Base-by-base conservation (phyloP, 2,329 filamentous ascomycete genomes). In the Bimuria novae-zelandiae region DNA sequence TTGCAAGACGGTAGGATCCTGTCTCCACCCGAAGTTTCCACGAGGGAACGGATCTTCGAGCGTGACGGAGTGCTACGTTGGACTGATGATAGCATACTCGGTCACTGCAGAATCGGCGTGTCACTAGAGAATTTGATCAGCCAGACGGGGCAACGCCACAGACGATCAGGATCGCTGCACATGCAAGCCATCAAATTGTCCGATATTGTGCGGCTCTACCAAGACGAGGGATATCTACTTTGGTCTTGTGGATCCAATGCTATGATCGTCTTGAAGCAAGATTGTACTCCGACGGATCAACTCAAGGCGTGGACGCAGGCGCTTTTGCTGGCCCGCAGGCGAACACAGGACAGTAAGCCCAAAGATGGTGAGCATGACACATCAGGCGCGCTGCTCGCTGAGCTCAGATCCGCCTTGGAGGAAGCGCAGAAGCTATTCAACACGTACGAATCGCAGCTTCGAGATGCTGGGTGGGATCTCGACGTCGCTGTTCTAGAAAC, bases 401-500 rank as follows among this genome's bases (percentile, higher is more conserved):
- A 76, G 54, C 59, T 75, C 44, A 61, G 74, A 51, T 57, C 63
- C 39, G 74, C 76, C 41, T 61, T 81, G 54, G 69, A 72, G 41
- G 61, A 74, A 36, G 64, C 73, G 7, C 61, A 62, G 7, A 64
- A 65, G 8, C 72, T 78, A 42, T 83, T 87, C 67, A 67, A 74
- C 57, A 61, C 72, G 65, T 69, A 78, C 77, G 52, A 75, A 47
- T 55, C 71, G 55, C 58, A 73, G 55, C 55, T 86, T 49, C 65
- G 60, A 52, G 68, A 69, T 29, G 75, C 64, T 27, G 88, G 88
- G 0, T 92, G 89, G 89, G 83, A 92, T 72, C 61, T 89, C 41
- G 76, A 84, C 51, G 79, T 79, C 45, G 80, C 80, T 33, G 86
- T 84, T 5, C 75, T 92, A 61, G 88, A 92, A 76, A 91, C 87